Base-by-base conservation (phyloP, 345 rosid genomes). In the Pistacia vera region DNA sequence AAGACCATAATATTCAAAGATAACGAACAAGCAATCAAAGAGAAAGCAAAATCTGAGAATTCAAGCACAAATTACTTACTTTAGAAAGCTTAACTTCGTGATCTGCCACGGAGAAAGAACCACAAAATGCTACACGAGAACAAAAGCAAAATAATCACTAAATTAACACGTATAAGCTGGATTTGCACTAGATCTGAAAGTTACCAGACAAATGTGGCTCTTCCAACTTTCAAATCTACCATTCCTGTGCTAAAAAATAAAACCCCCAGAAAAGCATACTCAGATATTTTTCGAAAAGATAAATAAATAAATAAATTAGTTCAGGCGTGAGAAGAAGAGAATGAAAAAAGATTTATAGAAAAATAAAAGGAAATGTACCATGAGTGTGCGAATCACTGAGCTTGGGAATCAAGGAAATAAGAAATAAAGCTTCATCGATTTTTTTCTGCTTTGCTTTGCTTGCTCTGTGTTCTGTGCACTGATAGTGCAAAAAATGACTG, bases 101-200 rank as follows among this genome's bases (percentile, higher is more conserved):
- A 55, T 64, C 67, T 63, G 30, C 18, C n/a, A 8, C 38, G 46
- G 57, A n/a, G 4, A 35, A 36, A 56, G 5, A 78, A 51, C 18
- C 58, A 49, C 17, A 41, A 67, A 30, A 38, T 16, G 75, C 64
- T 38, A 35, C 63, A 52, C 28, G 1, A 28, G 13, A 63, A 51
- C 12, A 46, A 12, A 28, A 59, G 12, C 63, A 54, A 41, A 38
- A 18, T 49, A 61, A 70, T 57, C 62, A 58, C 5, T 17, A 66
- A 20, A 44, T 58, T 20, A 17, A 49, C 35, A 71, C 62, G 67
- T 38, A 63, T 13, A 12, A 52, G 71, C 20, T 48, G 20, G 71
- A 74, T 60, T 71, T 56, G 28, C 57, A 58, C 78, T 83, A 90
- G 97, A 92, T 92, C 95, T 92, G 89, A 25, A 75, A 81, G 85